phyloP scores from a whole-genome alignment of 352 stramenopile genomes.

The Phytopythium chamaehyphon region DNA sequence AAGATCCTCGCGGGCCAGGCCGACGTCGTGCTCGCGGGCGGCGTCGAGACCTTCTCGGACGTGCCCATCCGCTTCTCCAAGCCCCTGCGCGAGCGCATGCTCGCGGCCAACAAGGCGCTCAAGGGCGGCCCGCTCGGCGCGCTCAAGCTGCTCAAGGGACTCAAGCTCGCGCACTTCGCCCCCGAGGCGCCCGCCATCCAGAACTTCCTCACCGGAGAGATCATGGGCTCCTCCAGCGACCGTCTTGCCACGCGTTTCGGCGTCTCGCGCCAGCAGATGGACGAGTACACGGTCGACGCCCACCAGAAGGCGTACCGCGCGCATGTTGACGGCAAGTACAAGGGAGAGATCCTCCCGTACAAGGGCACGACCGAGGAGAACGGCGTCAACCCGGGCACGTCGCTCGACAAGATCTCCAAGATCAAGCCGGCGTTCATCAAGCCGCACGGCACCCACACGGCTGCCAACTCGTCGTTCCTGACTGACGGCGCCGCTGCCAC shows the following conservation, averaged over 20 bases:
- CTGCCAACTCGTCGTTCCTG: conserved; percentile 97
- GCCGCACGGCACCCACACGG: conserved; percentile 97
- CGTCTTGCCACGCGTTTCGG: conserved; percentile 93
- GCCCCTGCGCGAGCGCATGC: conserved; percentile 76
- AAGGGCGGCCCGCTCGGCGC: conserved; percentile 92
- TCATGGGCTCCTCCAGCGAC: conserved; percentile 98
- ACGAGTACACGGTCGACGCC: conserved; percentile 95
- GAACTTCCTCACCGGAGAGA: conserved; percentile 98
- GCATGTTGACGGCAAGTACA: conserved; percentile 93
- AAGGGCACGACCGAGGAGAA: conserved; percentile 96
- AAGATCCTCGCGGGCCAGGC: conserved; percentile 96
- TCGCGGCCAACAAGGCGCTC: conserved; percentile 90
- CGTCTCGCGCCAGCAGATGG: conserved; percentile 94
- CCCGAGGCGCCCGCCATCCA: conserved; percentile 97
- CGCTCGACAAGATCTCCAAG: conserved; percentile 93
- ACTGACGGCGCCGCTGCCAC: conserved; percentile 95
- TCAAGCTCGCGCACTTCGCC: conserved; percentile 89
- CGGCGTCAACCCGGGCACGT: conserved; percentile 95
- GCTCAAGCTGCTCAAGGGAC: conserved; percentile 91
- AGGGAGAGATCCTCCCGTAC: conserved; percentile 91
- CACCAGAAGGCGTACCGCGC: conserved; percentile 94
- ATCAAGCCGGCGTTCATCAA: conserved; percentile 99
- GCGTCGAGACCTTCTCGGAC: conserved; percentile 97
- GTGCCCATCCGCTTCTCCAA: conserved; percentile 96
- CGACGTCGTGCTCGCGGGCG: conserved; percentile 95